Evolutionary conservation across 1,284 basidiomycete genomes (phyloP).

Genomic region (Schizophyllum amplum): DNA sequence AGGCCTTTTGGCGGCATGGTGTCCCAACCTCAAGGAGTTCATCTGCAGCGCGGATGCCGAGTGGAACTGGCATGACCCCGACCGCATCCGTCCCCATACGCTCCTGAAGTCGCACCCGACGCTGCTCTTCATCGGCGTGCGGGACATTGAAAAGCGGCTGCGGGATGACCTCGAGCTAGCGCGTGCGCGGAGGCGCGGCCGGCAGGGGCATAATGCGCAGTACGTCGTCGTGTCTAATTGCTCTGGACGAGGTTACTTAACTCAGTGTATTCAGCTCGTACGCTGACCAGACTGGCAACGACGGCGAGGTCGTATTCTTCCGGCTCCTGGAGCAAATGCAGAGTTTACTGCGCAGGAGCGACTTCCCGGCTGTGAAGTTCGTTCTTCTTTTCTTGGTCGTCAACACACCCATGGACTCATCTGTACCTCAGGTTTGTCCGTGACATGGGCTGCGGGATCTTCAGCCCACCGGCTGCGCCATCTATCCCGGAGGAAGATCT

Average conservation of each 20-base stretch:
- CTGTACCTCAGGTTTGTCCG: slow-evolving; percentile 17
- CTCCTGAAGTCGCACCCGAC: slow-evolving; percentile 54
- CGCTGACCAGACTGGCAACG: slow-evolving; percentile 18
- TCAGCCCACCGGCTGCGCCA: slow-evolving; percentile 21
- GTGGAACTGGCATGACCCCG: slow-evolving; percentile 71
- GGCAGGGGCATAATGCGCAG: background rate
- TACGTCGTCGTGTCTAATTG: background rate
- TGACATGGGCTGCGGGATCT: slow-evolving; percentile 45
- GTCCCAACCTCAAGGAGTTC: slow-evolving; percentile 55
- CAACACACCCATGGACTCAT: background rate
- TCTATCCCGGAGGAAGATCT: background rate
- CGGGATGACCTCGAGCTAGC: slow-evolving; percentile 22
- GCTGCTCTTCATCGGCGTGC: slow-evolving; percentile 59
- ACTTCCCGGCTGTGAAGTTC: slow-evolving; percentile 54
- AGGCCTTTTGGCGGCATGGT: slow-evolving; percentile 43
- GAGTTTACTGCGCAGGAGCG: slow-evolving; percentile 44
- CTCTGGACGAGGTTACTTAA: slow-evolving; percentile 7
- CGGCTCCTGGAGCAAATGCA: slow-evolving; percentile 56
- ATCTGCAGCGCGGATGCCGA: slow-evolving; percentile 68
- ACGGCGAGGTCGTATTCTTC: slow-evolving; percentile 46
- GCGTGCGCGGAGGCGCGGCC: background rate
- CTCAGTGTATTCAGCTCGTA: background rate
- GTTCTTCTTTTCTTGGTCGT: slow-evolving; percentile 19
- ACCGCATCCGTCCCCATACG: slow-evolving; percentile 73
- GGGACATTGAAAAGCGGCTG: slow-evolving; percentile 59